Evolutionary conservation across 495 filamentous ascomycete species (phyloP), one percentile per base, ranked within the genome.

Genomic region (Penicillium lagena): DNA sequence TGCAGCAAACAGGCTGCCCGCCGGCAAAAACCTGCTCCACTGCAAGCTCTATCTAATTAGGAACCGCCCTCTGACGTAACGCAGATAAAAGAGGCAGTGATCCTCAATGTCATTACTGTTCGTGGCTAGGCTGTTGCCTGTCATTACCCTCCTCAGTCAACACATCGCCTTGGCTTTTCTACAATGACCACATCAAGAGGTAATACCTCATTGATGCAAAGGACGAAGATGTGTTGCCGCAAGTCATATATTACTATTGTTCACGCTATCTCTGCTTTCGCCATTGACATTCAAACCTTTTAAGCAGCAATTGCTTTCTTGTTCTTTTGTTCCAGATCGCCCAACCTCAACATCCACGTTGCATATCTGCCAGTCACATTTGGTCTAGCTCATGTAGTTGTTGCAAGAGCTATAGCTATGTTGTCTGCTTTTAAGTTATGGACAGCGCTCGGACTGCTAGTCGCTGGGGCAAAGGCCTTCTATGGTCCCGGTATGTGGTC

Each of bases 21-120:
- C 42, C 27, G 13, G 31, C 28, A 22, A 49, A 49, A 54, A 46
- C 42, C 51, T 46, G 42, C 39, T 54, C 42, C 42, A 37, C 15
- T 22, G 4, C 22, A 6, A 3, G 22, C 4, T 22, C 22, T 22
- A 22, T 22, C 29, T 15, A 39, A 43, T 53, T 42, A 51, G 44
- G 40, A 47, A 43, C 44, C 22, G 36, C 10, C 9, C 37, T 39
- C 31, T 35, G 39, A 14, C 12, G 11, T 43, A n/a, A 47, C 43
- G 40, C 27, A 51, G 37, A 51, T 30, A 30, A 29, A 1, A 43
- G 35, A 14, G 39, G 37, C 29, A 22, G 6, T 10, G 8, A 7
- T 12, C 35, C 14, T 40, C 31, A 28, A 29, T 7, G 42, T 39
- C 39, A 29, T 46, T 35, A 15, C 42, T 33, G 2, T 43, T 51